These are phyloP conservation scores for Athelia psychrophila DNA, from an alignment of 1,284 basidiomycete species.

Conservation along the genomic window DNA sequence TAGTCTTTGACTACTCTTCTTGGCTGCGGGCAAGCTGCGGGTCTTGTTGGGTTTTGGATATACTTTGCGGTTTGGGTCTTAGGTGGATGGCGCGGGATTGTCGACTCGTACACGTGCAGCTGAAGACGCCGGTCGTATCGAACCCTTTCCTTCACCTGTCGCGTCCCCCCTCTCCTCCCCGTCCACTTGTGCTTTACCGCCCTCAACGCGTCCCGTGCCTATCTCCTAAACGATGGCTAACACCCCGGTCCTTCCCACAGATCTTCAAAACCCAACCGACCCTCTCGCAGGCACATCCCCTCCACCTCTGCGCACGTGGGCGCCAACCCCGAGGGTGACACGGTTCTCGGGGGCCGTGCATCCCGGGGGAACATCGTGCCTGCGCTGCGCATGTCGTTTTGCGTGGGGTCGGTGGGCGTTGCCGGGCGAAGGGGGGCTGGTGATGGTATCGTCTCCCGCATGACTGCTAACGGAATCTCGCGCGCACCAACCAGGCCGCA, in stretches of 20 bases:
- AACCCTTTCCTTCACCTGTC: too few species aligned
- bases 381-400: slow-evolving; percentile 52
- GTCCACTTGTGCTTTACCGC: background rate
- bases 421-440: slow-evolving; percentile 46
- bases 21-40: too few species aligned
- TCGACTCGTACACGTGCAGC: too few species aligned
- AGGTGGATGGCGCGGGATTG: background rate
- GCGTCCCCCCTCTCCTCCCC: background rate
- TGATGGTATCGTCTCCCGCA: background rate
- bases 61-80: too few species aligned
- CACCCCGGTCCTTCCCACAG: slow-evolving; percentile 23
- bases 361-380: slow-evolving; percentile 73
- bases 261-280: slow-evolving; percentile 27
- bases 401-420: slow-evolving; percentile 46
- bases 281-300: slow-evolving; percentile 37
- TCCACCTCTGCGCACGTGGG: slow-evolving; percentile 51
- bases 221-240: slow-evolving; percentile 8
- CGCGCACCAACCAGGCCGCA: slow-evolving; percentile 59
- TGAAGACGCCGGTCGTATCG: too few species aligned
- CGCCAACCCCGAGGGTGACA: slow-evolving; percentile 56
- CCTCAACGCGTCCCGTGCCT: slow-evolving; percentile 1
- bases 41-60: too few species aligned
- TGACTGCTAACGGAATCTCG: background rate
- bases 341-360: slow-evolving; percentile 49
- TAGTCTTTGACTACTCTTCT: too few species aligned